Percentiles rank a stretch among this genome's conserved stretches.
Evolutionary conservation across 805 yeast genomes (phyloP).

Genomic region (Kregervanrija fluxuum): DNA sequence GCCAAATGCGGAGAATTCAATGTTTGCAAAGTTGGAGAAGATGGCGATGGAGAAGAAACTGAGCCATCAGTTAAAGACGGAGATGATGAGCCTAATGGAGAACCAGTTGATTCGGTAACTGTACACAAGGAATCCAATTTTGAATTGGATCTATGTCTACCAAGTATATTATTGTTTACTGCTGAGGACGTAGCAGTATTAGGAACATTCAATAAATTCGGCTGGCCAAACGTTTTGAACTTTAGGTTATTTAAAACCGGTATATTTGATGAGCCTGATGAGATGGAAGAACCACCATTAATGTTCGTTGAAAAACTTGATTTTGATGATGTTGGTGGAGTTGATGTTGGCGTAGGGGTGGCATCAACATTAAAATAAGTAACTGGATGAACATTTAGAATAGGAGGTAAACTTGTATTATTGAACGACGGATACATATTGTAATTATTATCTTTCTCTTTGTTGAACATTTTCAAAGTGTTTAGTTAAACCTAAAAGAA

Average conservation of each 20-base stretch:
- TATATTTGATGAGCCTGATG: not conserved
- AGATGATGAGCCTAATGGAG: constrained; percentile 20
- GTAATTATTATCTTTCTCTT: too few relatives aligned
- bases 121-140: constrained; percentile 11
- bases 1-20: constrained; percentile 4
- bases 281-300: not conserved
- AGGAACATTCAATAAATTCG: too few relatives aligned
- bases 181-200: too few relatives aligned
- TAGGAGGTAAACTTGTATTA: not conserved
- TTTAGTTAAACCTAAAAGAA: constrained; percentile 3
- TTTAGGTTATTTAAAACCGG: not conserved
- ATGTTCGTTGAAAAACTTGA: not conserved
- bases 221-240: too few relatives aligned
- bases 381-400: constrained; percentile 23
- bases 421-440: too few relatives aligned
- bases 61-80: constrained; percentile 8
- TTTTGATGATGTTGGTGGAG: not conserved
- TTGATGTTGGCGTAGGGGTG: not conserved
- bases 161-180: too few relatives aligned
- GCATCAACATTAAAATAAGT: constrained; percentile 23
- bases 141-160: not conserved
- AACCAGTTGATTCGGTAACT: constrained; percentile 20
- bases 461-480: not conserved
- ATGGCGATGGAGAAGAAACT: constrained; percentile 18
- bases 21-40: constrained; percentile 12